Evolutionary conservation across 306 rosid genomes (phyloP).

Genomic region (Cucurbita maxima): DNA sequence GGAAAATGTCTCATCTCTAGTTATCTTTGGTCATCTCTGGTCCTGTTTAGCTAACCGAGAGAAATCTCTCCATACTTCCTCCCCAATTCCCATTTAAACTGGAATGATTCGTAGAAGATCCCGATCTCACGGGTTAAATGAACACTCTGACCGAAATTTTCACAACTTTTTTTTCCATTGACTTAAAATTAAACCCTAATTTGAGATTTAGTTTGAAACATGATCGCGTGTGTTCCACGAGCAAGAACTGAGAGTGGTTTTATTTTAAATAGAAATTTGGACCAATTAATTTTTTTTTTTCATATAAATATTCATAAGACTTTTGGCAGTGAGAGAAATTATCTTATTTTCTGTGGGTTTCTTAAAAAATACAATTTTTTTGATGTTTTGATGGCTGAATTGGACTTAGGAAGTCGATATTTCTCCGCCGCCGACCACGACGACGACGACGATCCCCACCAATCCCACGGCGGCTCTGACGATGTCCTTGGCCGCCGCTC

Average conservation of each 20-base stretch:
- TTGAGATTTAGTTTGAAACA: background rate
- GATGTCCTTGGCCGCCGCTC: constrained; percentile 2
- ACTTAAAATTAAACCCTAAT: background rate
- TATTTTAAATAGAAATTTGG: background rate
- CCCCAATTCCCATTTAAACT: too few relatives aligned
- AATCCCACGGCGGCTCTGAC: background rate
- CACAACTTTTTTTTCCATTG: too few relatives aligned
- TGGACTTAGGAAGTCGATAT: constrained; percentile 10
- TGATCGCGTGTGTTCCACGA: constrained; percentile 3
- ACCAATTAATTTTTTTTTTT: background rate
- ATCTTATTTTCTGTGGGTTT: background rate
- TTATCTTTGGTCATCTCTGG: too few relatives aligned
- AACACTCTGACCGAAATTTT: too few relatives aligned
- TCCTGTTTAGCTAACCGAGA: too few relatives aligned
- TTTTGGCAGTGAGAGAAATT: background rate
- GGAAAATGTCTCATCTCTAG: too few relatives aligned
- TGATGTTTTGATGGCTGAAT: constrained; percentile 5
- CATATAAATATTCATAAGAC: background rate
- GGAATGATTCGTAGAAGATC: too few relatives aligned
- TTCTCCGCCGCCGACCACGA: background rate
- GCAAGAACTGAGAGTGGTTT: background rate
- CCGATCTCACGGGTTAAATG: too few relatives aligned
- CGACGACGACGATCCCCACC: background rate
- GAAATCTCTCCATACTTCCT: too few relatives aligned
- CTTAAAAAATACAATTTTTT: background rate